These are phyloP conservation scores for Rutstroemia sp. DNA, from an alignment of 2,329 filamentous ascomycete species.

Conservation along the genomic window DNA sequence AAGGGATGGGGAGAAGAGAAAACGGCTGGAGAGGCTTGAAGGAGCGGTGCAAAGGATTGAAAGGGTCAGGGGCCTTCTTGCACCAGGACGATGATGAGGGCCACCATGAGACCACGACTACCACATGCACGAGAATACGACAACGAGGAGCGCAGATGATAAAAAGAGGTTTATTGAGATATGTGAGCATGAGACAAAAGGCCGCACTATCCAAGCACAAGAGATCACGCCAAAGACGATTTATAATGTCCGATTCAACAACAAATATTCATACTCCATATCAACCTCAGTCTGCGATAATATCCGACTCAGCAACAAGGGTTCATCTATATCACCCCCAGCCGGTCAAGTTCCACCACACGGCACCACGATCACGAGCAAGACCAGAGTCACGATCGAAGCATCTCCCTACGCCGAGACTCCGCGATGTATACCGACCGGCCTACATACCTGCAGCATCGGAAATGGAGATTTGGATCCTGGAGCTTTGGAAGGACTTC, in stretches of 20 bases:
- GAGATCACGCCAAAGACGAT: background rate
- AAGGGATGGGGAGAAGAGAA: slow-evolving; percentile 62
- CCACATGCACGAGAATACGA: background rate
- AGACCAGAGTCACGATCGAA: background rate
- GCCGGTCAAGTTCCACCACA: background rate
- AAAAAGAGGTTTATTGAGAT: slow-evolving; percentile 14
- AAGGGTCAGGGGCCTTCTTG: slow-evolving; percentile 55
- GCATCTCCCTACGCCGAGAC: background rate
- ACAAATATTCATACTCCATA: background rate
- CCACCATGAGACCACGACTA: background rate
- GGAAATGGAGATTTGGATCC: slow-evolving; percentile 20
- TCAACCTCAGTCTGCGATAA: background rate
- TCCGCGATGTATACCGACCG: slow-evolving; percentile 1
- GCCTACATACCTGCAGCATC: slow-evolving; percentile 8
- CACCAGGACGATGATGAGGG: slow-evolving; percentile 20
- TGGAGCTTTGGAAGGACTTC: slow-evolving; percentile 23
- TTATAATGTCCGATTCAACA: background rate
- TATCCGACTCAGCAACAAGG: no score
- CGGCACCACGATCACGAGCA: background rate
- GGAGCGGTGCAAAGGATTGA: slow-evolving; percentile 64
- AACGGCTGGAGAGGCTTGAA: slow-evolving; percentile 63
- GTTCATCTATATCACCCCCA: background rate
- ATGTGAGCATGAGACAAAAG: slow-evolving; percentile 15
- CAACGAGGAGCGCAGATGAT: slow-evolving; percentile 7
- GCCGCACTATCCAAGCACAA: background rate